These are phyloP conservation scores for Naganishia onofrii DNA, from an alignment of 768 basidiomycete genomes.

Conservation along the genomic window DNA sequence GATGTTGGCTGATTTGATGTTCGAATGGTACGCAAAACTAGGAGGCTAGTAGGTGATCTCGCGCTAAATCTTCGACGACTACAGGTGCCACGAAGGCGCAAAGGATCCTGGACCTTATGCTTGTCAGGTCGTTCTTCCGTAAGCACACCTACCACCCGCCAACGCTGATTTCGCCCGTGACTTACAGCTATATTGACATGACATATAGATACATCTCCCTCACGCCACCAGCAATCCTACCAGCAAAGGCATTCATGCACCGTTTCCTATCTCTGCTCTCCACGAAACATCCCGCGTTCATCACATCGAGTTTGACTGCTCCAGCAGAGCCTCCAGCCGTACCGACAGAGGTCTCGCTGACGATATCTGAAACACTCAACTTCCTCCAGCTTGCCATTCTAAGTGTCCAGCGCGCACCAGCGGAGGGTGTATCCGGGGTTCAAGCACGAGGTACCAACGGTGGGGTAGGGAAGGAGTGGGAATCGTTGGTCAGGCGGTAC, in stretches of 20 bases:
- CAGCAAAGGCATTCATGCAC: constrained; percentile 86
- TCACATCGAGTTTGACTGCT: constrained; percentile 38
- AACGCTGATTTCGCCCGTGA: not conserved
- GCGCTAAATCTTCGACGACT: not conserved
- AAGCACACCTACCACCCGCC: constrained; percentile 40
- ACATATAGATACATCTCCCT: constrained; percentile 59
- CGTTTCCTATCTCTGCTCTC: constrained; percentile 69
- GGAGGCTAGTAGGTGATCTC: not conserved
- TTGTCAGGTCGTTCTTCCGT: constrained; percentile 82
- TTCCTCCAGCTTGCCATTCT: constrained; percentile 85
- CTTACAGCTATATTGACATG: not conserved
- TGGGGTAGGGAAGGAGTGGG: constrained; percentile 60
- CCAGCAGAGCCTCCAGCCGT: constrained; percentile 12
- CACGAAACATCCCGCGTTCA: constrained; percentile 54
- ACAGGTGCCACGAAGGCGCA: constrained; percentile 49
- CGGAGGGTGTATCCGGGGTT: constrained; percentile 64
- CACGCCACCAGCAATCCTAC: constrained; percentile 83
- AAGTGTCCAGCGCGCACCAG: constrained; percentile 69
- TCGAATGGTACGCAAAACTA: constrained; percentile 63
- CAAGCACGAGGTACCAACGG: constrained; percentile 72
- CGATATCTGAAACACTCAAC: constrained; percentile 73
- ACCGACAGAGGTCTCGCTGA: constrained; percentile 64
- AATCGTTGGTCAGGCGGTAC: constrained; percentile 78
- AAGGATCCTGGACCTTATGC: constrained; percentile 72
- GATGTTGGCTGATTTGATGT: constrained; percentile 78